These are phyloP conservation scores for Apiosordaria backusii DNA, from an alignment of 495 filamentous ascomycete species.

Conservation along the genomic window DNA sequence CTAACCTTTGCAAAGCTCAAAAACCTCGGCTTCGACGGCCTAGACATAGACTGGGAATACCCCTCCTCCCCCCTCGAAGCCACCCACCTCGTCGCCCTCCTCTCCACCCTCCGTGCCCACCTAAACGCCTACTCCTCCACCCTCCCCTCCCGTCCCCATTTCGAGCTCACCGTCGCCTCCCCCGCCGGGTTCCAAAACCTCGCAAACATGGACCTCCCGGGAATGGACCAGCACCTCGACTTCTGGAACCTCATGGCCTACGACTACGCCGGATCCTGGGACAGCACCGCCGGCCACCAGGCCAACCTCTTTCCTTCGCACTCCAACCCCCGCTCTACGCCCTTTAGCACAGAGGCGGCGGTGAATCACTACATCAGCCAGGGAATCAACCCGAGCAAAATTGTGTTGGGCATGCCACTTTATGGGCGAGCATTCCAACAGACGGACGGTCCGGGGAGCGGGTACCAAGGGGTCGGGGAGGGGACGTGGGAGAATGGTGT, in stretches of 20 bases:
- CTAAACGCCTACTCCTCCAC: slow-evolving; percentile 54
- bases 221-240: slow-evolving; percentile 80
- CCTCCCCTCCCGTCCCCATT: slow-evolving; percentile 52
- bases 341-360: slow-evolving; percentile 70
- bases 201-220: slow-evolving; percentile 63
- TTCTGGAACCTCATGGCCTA: slow-evolving; percentile 96
- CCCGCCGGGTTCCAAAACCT: slow-evolving; percentile 67
- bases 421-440: slow-evolving; percentile 83
- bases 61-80: slow-evolving; percentile 58
- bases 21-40: slow-evolving; percentile 57
- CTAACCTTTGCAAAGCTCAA: slow-evolving; percentile 39
- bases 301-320: slow-evolving; percentile 67
- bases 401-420: slow-evolving; percentile 87
- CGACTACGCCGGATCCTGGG: slow-evolving; percentile 79
- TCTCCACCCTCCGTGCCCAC: slow-evolving; percentile 61
- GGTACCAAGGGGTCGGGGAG: slow-evolving; percentile 68
- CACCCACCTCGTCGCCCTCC: slow-evolving; percentile 68
- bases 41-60: slow-evolving; percentile 66
- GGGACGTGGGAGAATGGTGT: slow-evolving; percentile 85
- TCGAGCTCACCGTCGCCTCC: slow-evolving; percentile 79
- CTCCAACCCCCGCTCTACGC: slow-evolving; percentile 58
- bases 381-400: slow-evolving; percentile 63
- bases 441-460: slow-evolving; percentile 68
- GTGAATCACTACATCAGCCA: slow-evolving; percentile 62
- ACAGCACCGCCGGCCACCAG: slow-evolving; percentile 68